Conservation (phyloP, 179 eudicot species). For the Beta macrorhiza region DNA sequence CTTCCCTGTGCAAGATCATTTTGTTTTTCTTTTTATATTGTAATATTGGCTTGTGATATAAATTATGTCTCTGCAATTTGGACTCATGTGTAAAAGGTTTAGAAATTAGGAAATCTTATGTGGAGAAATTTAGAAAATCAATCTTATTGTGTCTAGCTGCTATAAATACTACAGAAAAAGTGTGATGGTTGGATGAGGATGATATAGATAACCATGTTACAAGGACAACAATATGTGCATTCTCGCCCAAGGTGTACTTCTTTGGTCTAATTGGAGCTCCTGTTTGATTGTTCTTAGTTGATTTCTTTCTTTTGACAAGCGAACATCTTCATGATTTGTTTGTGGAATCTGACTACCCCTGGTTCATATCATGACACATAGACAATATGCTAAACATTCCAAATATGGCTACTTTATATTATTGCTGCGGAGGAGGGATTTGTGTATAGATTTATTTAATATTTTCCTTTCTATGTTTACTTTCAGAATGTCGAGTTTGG, state of each 20-base stretch:
- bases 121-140: neutral
- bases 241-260: neutral
- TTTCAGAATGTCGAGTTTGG: conserved; percentile 86
- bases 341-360: neutral
- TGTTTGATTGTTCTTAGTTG: neutral
- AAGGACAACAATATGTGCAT: neutral
- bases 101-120: neutral
- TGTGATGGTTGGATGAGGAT: neutral
- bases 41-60: no score
- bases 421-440: neutral
- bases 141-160: neutral
- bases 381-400: neutral
- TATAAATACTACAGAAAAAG: neutral
- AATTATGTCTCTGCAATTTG: no score
- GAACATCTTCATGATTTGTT: neutral
- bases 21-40: no score
- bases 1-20: neutral
- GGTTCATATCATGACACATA: neutral
- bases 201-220: neutral
- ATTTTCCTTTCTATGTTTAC: neutral
- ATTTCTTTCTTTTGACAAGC: neutral
- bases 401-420: neutral
- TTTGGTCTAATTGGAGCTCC: neutral
- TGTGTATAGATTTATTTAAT: conserved; percentile 1
- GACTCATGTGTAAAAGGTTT: no score